Conservation (phyloP, 2,329 filamentous ascomycete genomes). For the Diaporthe velutina region DNA sequence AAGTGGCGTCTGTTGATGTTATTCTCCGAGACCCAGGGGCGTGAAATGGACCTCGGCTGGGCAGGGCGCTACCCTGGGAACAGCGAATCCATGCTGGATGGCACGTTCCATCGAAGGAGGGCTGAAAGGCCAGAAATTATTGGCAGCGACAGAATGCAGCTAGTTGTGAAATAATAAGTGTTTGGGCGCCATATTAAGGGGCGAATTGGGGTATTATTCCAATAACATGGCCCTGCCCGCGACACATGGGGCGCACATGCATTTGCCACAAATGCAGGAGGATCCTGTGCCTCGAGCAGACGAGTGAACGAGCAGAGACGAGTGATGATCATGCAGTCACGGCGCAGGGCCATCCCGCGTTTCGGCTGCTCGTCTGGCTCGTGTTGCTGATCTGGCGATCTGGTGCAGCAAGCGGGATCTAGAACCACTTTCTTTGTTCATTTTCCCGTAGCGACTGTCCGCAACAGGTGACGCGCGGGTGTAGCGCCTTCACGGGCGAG, state of each 20-base stretch:
- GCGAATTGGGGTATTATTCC: background rate
- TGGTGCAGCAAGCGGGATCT: background rate
- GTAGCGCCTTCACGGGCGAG: background rate
- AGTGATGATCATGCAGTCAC: slow-evolving; percentile 19
- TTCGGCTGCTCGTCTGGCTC: background rate
- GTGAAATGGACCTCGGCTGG: background rate
- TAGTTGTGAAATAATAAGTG: background rate
- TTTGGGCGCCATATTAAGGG: background rate
- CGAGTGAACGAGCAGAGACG: background rate
- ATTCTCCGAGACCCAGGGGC: background rate
- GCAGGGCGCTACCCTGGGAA: background rate
- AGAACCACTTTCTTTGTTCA: slow-evolving; percentile 2
- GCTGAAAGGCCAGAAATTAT: background rate
- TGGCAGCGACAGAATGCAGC: background rate
- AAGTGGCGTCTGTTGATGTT: background rate
- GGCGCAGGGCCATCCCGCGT: slow-evolving; percentile 6
- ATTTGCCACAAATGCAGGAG: background rate
- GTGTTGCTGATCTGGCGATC: background rate
- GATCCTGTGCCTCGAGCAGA: background rate
- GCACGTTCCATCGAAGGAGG: background rate
- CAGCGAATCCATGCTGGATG: background rate
- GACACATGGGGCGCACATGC: background rate
- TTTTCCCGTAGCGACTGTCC: background rate
- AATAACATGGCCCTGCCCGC: background rate
- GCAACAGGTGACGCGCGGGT: slow-evolving; percentile 6